A percentile compares a stretch with the other conserved stretches of the same genome.
These are phyloP conservation scores for Botrytis aclada DNA, from an alignment of 2,329 filamentous ascomycete species.

Conservation along the genomic window DNA sequence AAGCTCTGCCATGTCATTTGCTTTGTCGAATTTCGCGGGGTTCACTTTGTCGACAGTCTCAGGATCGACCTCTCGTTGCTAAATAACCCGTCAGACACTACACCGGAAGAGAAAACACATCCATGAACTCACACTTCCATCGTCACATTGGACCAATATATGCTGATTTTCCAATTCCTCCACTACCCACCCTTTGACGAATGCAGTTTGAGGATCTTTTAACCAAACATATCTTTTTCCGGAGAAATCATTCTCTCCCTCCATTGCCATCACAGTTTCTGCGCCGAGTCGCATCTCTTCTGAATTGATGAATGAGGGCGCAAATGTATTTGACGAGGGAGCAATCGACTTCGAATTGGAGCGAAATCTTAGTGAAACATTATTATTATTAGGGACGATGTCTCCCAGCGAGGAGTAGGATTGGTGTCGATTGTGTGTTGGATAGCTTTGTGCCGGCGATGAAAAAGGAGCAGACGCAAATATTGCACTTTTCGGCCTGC, in stretches of 20 bases:
- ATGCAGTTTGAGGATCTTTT: slow-evolving; percentile 79
- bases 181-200: slow-evolving; percentile 88
- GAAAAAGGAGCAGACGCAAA: slow-evolving; percentile 45
- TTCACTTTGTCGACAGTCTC: slow-evolving; percentile 98
- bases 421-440: slow-evolving; percentile 58
- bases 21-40: slow-evolving; percentile 98
- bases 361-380: slow-evolving; percentile 40
- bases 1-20: slow-evolving; percentile 97
- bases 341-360: slow-evolving; percentile 65
- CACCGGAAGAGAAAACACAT: neutral
- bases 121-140: slow-evolving; percentile 68
- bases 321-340: slow-evolving; percentile 77
- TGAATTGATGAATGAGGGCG: slow-evolving; percentile 90
- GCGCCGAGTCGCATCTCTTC: slow-evolving; percentile 65
- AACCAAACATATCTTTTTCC: slow-evolving; percentile 99
- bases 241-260: slow-evolving; percentile 98
- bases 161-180: slow-evolving; percentile 69
- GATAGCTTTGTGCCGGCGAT: slow-evolving; percentile 44
- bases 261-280: slow-evolving; percentile 67
- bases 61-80: slow-evolving; percentile 82
- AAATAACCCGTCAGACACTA: slow-evolving; percentile 24
- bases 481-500: slow-evolving; percentile 72
- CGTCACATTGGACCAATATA: slow-evolving; percentile 86
- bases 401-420: slow-evolving; percentile 57
- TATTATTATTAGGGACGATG: slow-evolving; percentile 32